Evolutionary conservation across 768 basidiomycete species (phyloP).

Genomic region (Tylopilus subfusipes): DNA sequence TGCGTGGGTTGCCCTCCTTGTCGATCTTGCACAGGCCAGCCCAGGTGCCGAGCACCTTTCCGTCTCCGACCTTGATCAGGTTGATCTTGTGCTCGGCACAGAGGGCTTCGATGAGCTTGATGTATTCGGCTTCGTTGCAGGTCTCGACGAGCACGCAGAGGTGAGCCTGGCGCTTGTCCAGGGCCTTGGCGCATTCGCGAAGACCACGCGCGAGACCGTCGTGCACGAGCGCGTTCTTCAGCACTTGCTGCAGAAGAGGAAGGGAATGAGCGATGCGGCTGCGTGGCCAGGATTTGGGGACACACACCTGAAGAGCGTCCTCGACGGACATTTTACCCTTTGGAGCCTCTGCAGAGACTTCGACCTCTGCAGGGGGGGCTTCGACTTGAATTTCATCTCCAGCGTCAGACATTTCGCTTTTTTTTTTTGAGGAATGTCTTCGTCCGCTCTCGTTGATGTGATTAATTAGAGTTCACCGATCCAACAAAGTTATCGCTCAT

Average conservation of each 20-base stretch:
- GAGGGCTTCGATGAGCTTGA: slow-evolving; percentile 99
- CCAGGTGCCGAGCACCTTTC: slow-evolving; percentile 97
- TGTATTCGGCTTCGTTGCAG: slow-evolving; percentile 98
- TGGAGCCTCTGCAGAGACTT: slow-evolving; percentile 84
- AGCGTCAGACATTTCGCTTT: slow-evolving; percentile 89
- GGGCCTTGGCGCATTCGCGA: slow-evolving; percentile 94
- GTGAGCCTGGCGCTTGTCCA: slow-evolving; percentile 98
- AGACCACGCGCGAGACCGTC: slow-evolving; percentile 98
- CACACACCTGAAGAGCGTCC: slow-evolving; percentile 79
- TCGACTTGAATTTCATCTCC: slow-evolving; percentile 91
- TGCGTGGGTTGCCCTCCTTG: slow-evolving; percentile 96
- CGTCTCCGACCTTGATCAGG: slow-evolving; percentile 98
- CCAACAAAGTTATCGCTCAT: slow-evolving; percentile 25
- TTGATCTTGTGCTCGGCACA: slow-evolving; percentile 99
- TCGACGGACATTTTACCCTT: slow-evolving; percentile 96
- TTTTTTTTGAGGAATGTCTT: slow-evolving; percentile 55
- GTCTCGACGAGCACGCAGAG: slow-evolving; percentile 99
- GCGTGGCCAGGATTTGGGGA: background rate
- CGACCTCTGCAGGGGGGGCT: slow-evolving; percentile 59
- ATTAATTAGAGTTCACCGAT: slow-evolving; percentile 50
- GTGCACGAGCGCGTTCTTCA: slow-evolving; percentile 98
- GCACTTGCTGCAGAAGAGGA: slow-evolving; percentile 88
- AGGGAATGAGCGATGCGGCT: background rate
- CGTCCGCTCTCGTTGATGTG: slow-evolving; percentile 94
- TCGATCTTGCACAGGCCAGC: slow-evolving; percentile 99